Evolutionary conservation across 2,329 filamentous ascomycete species (phyloP), one percentile per base, ranked within the genome.

Genomic region (Cercospora sesami): DNA sequence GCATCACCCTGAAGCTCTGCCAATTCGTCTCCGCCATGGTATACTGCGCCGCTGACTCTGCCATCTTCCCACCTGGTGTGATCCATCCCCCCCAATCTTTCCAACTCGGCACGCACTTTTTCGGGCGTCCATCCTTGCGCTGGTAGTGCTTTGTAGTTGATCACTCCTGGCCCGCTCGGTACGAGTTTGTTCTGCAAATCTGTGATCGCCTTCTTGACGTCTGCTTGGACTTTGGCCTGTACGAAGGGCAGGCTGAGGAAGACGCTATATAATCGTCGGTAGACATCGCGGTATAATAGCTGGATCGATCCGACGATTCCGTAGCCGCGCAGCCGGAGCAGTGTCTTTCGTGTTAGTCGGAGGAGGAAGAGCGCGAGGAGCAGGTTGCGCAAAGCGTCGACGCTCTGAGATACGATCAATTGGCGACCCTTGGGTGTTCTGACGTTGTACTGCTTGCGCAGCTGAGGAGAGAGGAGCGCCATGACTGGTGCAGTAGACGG

Each of bases 21-120:
- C 73, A 99, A 82, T 55, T 91, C 89, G 45, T 91, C 87, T 63
- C 95, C 95, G 72, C 95, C 95, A 78, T 98, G 94, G 78, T 99
- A 99, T 36, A 99, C 95, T 30, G 95, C 94, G 31, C 95, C 95
- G 51, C 92, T 96, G 64, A 99, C 95, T 72, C 88, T 90, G 8
- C 95, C 95, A 79, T 98, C 94, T 81, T 99, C 95, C 95, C 95
- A 99, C 72, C 91, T 87, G 2, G 94, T 97, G 81, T 98, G 95
- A 75, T 97, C 90, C 91, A 99, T 91, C 60, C 86, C 89, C 16
- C 90, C 89, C 73, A 99, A 84, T 73, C 88, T 87, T 68, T 90
- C 87, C 69, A 99, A 86, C 83, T 97, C 94, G 68, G 88, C 87
- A 73, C 89, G 87, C 51, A 99, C 86, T 70, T 89, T 88, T 18